These are phyloP conservation scores for Cladorrhinum sp. DNA, from an alignment of 2,329 filamentous ascomycete species.

Conservation along the genomic window DNA sequence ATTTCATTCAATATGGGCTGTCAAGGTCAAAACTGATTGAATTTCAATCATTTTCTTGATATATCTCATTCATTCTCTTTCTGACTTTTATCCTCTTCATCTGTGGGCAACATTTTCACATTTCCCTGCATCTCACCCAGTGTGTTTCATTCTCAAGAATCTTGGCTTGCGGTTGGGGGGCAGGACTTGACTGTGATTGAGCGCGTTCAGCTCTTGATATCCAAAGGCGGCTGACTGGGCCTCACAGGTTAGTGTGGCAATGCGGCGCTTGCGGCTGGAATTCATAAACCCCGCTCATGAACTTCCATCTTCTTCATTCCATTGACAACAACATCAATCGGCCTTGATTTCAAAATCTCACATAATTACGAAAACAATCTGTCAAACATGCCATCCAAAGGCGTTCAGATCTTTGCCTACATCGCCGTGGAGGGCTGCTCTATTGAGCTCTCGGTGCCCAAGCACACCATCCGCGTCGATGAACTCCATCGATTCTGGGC, in stretches of 20 bases:
- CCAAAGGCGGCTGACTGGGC: not conserved
- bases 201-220: not conserved
- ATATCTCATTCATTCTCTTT: not conserved
- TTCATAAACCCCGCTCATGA: not conserved
- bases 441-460: conserved; percentile 45
- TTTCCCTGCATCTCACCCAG: not conserved
- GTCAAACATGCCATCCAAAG: conserved; percentile 41
- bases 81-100: too few species aligned
- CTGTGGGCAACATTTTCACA: not conserved
- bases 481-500: conserved; percentile 36
- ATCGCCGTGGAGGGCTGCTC: conserved; percentile 38
- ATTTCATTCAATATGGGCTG: not conserved
- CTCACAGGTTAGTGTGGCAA: not conserved
- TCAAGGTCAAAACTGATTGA: not conserved
- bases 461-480: conserved; percentile 33
- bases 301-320: not conserved
- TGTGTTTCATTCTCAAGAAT: not conserved
- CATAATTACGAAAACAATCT: not conserved
- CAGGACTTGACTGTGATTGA: not conserved
- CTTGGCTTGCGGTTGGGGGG: not conserved
- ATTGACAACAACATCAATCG: not conserved
- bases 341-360: not conserved
- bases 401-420: conserved; percentile 39
- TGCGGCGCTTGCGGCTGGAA: not conserved
- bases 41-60: not conserved